Conservation (phyloP, 1,139 yeast species). For the Protomyces gravidus region DNA sequence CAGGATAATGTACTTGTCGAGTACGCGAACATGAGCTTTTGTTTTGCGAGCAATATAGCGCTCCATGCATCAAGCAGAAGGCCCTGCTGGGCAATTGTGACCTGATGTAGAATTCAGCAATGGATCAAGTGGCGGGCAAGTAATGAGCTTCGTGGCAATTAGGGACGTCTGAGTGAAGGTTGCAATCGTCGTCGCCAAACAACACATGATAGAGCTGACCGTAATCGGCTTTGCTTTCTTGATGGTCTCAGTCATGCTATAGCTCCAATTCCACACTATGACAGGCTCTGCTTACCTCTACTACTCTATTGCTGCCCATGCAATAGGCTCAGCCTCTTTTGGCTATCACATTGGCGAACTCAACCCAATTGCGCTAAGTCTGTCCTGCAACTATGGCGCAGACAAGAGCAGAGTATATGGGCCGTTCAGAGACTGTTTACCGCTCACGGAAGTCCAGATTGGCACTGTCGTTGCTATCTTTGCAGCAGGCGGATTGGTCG, state of each 20-base stretch:
- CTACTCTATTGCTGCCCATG: constrained; percentile 33
- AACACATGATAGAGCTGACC: no score
- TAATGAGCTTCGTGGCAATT: no score
- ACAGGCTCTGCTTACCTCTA: constrained; percentile 4
- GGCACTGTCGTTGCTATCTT: constrained; percentile 82
- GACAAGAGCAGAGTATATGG: background rate
- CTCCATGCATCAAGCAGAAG: constrained; percentile 8
- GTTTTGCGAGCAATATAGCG: constrained; percentile 53
- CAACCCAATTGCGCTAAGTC: constrained; percentile 15
- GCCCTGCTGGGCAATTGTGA: no score
- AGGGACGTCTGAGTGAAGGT: no score
- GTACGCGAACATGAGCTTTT: constrained; percentile 61
- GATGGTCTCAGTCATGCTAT: no score
- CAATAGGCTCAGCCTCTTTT: constrained; percentile 16
- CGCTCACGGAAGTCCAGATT: constrained; percentile 58
- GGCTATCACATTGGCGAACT: constrained; percentile 27
- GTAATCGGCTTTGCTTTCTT: no score
- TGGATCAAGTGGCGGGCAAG: no score
- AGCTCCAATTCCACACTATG: no score
- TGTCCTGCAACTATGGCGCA: constrained; percentile 16
- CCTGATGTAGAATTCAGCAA: no score
- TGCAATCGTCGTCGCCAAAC: no score
- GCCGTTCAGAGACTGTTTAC: constrained; percentile 48
- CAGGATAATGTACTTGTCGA: constrained; percentile 74
- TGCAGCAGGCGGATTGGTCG: constrained; percentile 78